Percentiles rank a stretch among this genome's conserved stretches.
Conservation (phyloP, 805 yeast species). For the Candida andamanensis region DNA sequence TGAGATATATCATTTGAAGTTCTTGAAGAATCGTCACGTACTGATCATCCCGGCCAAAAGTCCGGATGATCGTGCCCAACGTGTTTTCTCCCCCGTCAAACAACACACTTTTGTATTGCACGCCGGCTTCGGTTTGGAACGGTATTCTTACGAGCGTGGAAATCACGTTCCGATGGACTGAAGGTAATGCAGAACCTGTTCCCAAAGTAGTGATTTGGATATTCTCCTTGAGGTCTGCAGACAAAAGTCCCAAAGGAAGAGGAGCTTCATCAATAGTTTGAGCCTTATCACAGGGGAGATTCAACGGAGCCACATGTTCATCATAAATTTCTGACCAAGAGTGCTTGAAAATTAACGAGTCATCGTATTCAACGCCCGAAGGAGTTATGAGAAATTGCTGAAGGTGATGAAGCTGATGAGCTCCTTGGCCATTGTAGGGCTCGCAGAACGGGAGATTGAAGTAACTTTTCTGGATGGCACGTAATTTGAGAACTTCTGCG, state of each 20-base stretch:
- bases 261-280: slow-evolving; percentile 15
- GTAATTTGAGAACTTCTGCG: slow-evolving; percentile 49
- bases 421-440: slow-evolving; percentile 6
- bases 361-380: slow-evolving; percentile 18
- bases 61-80: slow-evolving; percentile 61
- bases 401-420: slow-evolving; percentile 24
- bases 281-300: slow-evolving; percentile 11
- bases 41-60: slow-evolving; percentile 47
- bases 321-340: slow-evolving; percentile 31
- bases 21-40: slow-evolving; percentile 47
- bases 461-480: slow-evolving; percentile 41
- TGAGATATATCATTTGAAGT: slow-evolving; percentile 59
- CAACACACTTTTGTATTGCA: slow-evolving; percentile 43
- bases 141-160: slow-evolving; percentile 77
- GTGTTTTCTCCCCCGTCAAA: slow-evolving; percentile 98
- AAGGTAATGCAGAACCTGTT: slow-evolving; percentile 90
- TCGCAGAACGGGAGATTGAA: slow-evolving; percentile 39
- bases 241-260: slow-evolving; percentile 15
- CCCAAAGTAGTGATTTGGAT: slow-evolving; percentile 77
- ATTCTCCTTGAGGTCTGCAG: slow-evolving; percentile 36
- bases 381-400: slow-evolving; percentile 26
- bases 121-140: slow-evolving; percentile 16
- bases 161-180: slow-evolving; percentile 78
- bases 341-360: slow-evolving; percentile 10
- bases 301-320: slow-evolving; percentile 17